These are phyloP conservation scores for Chaetomium strumarium DNA, from an alignment of 2,329 filamentous ascomycete species.

Conservation along the genomic window DNA sequence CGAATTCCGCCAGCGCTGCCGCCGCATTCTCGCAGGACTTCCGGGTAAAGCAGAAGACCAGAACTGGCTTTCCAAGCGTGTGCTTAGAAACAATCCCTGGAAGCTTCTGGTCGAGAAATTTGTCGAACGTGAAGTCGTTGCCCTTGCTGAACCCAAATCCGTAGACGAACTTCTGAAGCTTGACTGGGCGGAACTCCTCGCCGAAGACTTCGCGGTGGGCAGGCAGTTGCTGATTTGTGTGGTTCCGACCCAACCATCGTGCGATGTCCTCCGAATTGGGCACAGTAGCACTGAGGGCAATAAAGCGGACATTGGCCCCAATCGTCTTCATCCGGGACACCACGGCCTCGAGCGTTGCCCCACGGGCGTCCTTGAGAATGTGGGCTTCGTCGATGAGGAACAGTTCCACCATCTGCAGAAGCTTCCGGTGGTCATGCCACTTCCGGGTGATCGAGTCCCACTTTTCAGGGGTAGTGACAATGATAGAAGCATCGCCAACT, in stretches of 20 bases:
- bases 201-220: slow-evolving; percentile 66
- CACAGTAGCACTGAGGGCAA: slow-evolving; percentile 77
- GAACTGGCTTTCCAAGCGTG: slow-evolving; percentile 65
- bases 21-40: slow-evolving; percentile 66
- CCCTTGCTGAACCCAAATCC: slow-evolving; percentile 56
- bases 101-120: slow-evolving; percentile 58
- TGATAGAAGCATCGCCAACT: slow-evolving; percentile 71
- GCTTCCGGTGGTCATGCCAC: slow-evolving; percentile 72
- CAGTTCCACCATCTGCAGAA: slow-evolving; percentile 70
- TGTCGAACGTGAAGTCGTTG: slow-evolving; percentile 77
- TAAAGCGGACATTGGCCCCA: slow-evolving; percentile 67
- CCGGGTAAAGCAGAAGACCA: slow-evolving; percentile 77
- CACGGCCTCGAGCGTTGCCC: slow-evolving; percentile 75
- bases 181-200: slow-evolving; percentile 74
- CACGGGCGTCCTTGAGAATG: slow-evolving; percentile 72
- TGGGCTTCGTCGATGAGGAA: slow-evolving; percentile 87
- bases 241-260: slow-evolving; percentile 66
- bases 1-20: slow-evolving; percentile 59
- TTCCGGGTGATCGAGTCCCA: slow-evolving; percentile 87
- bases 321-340: slow-evolving; percentile 84
- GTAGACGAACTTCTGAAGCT: slow-evolving; percentile 68
- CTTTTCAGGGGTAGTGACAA: slow-evolving; percentile 84
- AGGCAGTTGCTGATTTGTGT: slow-evolving; percentile 53
- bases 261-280: slow-evolving; percentile 79
- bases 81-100: slow-evolving; percentile 61